Evolutionary conservation across 2,329 filamentous ascomycete species (phyloP), one percentile per base, ranked within the genome.

Genomic region (Arthrobotrys iridis): DNA sequence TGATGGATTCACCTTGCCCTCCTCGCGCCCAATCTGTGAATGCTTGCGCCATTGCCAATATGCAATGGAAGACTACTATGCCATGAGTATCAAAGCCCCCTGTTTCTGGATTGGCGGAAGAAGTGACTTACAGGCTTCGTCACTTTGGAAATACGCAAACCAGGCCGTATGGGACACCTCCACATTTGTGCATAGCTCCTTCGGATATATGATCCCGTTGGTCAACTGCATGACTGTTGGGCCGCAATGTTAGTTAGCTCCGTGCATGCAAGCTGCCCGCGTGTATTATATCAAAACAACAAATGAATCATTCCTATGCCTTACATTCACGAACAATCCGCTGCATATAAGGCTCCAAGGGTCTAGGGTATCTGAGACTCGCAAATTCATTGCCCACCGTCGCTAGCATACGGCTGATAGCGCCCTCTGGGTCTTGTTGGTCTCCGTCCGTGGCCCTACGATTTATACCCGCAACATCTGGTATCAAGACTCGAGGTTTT

Each of bases 91-190:
- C n/a, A n/a, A n/a, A n/a, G n/a, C n/a, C 11, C 10, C 1, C 22
- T 22, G 22, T 3, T 24, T 22, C 1, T 6, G 8, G 10, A 37
- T 37, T 20, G 41, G n/a, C 6, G 41, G 6, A 7, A 11, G 8
- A 4, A 41, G 11, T 6, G n/a, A 24, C 70, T 43, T 68, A 75
- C 71, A 75, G 2, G 71, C 71, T 55, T 75, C 71, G 30, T 75
- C 50, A 1, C 20, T 26, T 20, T 75, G 71, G 18, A 75, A 64
- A 45, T 57, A 75, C 18, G 48, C 48, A 18, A 75, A 68, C 57
- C 63, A 68, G 5, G 59, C 22, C 0, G 24, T 26, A 35, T 63
- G 48, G 3, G 57, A 63, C 13, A 68, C 71, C 15, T 46, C n/a
- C 1, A 68, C 20, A 2, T 35, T 41, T 11, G 58, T 22, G 22